A percentile compares a stretch with the other conserved stretches of the same genome.
Conservation (phyloP, 2,329 filamentous ascomycete genomes). For the Dactylellina haptotyla region DNA sequence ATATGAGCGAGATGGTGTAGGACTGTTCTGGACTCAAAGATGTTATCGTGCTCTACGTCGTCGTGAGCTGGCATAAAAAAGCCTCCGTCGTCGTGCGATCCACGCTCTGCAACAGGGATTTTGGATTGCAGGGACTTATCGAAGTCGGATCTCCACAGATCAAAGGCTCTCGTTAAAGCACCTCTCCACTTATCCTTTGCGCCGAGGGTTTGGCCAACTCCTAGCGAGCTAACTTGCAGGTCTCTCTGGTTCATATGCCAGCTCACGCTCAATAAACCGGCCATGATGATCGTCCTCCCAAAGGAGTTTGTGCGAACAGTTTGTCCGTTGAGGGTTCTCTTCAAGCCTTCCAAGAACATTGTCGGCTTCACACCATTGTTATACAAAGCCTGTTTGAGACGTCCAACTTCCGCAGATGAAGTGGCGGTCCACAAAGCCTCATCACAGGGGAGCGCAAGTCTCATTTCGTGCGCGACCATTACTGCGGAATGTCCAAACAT, state of each 20-base stretch:
- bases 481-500: conserved; percentile 98
- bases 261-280: conserved; percentile 88
- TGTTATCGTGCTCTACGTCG: conserved; percentile 71
- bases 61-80: conserved; percentile 65
- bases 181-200: conserved; percentile 91
- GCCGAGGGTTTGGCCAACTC: conserved; percentile 80
- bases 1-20: conserved; percentile 95
- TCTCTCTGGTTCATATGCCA: conserved; percentile 99
- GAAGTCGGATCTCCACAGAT: conserved; percentile 92
- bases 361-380: conserved; percentile 84
- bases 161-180: conserved; percentile 85
- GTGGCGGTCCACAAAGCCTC: conserved; percentile 92
- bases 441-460: conserved; percentile 88
- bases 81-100: conserved; percentile 58
- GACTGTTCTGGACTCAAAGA: conserved; percentile 88
- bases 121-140: conserved; percentile 78
- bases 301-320: conserved; percentile 91
- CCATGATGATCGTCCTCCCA: conserved; percentile 91
- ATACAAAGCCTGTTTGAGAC: conserved; percentile 81
- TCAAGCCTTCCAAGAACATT: conserved; percentile 89
- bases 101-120: conserved; percentile 58
- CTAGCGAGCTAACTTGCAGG: conserved; percentile 85
- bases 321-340: conserved; percentile 85
- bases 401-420: conserved; percentile 83
- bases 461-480: conserved; percentile 96